phyloP scores from a whole-genome alignment of 805 yeast species.

The Pichia pseudocactophila region DNA sequence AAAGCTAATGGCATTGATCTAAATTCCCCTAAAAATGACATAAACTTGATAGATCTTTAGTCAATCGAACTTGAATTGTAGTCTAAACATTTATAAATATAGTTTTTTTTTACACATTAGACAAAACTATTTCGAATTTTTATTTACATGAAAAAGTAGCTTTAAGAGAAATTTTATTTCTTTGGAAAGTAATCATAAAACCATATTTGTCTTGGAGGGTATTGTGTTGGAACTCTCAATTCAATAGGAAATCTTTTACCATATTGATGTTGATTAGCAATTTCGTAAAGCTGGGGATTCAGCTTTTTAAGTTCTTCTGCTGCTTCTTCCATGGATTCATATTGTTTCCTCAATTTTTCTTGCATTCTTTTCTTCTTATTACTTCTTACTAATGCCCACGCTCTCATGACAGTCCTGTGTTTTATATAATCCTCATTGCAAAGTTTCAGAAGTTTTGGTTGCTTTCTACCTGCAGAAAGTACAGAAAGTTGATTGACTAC shows the following conservation, averaged over 20 bases:
- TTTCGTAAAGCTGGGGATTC: slow-evolving; percentile 47
- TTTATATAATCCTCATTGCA: slow-evolving; percentile 76
- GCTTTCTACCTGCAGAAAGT: slow-evolving; percentile 77
- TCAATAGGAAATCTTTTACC: slow-evolving; percentile 72
- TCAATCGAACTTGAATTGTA: no score
- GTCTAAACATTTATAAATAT: not conserved
- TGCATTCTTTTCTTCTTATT: slow-evolving; percentile 38
- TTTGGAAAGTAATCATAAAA: slow-evolving; percentile 40
- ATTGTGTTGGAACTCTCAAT: slow-evolving; percentile 80
- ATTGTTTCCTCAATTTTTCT: slow-evolving; percentile 48
- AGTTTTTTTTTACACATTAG: no score
- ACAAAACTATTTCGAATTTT: not conserved
- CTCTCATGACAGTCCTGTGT: slow-evolving; percentile 72
- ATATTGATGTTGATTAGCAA: slow-evolving; percentile 50
- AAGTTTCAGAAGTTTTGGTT: slow-evolving; percentile 71
- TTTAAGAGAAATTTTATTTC: not conserved
- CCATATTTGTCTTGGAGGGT: slow-evolving; percentile 80
- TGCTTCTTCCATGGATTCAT: slow-evolving; percentile 56
- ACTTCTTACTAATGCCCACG: slow-evolving; percentile 64
- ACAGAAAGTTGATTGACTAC: slow-evolving; percentile 58
- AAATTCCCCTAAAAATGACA: not conserved
- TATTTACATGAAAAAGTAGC: not conserved
- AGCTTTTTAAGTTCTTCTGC: slow-evolving; percentile 54
- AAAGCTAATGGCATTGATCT: no score
- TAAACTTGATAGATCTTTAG: slow-evolving; percentile 5